Evolutionary conservation across 2,329 filamentous ascomycete species (phyloP), one percentile per base, ranked within the genome.

Genomic region (Fragosphaeria purpurea): DNA sequence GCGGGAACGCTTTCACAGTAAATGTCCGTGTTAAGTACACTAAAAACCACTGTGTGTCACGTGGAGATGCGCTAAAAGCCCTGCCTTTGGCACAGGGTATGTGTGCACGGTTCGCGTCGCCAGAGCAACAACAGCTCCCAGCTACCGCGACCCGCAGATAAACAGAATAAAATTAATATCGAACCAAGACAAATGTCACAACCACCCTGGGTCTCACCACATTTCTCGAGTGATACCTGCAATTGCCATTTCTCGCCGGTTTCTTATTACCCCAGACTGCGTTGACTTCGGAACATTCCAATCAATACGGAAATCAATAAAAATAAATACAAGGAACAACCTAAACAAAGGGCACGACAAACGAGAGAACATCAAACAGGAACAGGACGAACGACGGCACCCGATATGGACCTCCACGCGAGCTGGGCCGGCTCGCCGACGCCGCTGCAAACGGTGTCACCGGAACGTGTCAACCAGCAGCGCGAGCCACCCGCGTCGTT

Each of bases 401-500:
- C 31, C 11, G 13, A 13, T 44, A 75, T 75, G 72, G 71, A 73
- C 56, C 53, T 58, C 52, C 63, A 61, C 55, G 67, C 68, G 60
- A 77, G 74, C 63, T 74, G 72, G 58, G 68, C 73, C 54, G 74
- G 73, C 59, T 77, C 78, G 54, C 72, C 77, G 32, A 58, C 58
- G 56, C 77, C 83, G 48, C 70, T 86, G 46, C 77, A 80, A 56
- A 70, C 75, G 38, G 70, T 77, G 47, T 82, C 83, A 22, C 80
- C 82, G 8, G 81, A 85, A 59, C 80, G 82, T 60, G 72, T 77
- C 52, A 83, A 85, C 61, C 70, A 73, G 56, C 68, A 69, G 53
- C 63, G 67, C 10, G 41, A 11, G 22, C 22, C 22, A 22, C 22
- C 22, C 22, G 22, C 22, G 22, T 22, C 22, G 22, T 22, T 22